Base-by-base conservation (phyloP, 345 rosid species). In the Lenwebbia sp. region DNA sequence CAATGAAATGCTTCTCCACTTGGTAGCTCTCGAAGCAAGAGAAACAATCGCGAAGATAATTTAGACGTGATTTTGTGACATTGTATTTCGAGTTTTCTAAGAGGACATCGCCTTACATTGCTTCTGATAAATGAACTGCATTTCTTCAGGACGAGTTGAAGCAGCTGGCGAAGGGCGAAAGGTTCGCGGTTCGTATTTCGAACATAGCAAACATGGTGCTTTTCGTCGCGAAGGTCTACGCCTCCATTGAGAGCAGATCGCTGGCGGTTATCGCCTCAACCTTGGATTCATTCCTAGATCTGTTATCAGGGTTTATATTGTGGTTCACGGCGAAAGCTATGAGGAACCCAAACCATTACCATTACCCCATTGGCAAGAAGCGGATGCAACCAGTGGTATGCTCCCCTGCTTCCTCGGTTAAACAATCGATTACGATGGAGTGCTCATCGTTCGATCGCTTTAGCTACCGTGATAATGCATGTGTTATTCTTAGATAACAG, bases 371-470 rank as follows among this genome's bases (percentile, higher is more conserved):
- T 75, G 98, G 98, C 30, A 96, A 95, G 90, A 92, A 90, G 65
- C 89, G 96, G 84, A 96, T 96, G 98, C 98, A 96, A 56, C 98
- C 98, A 11, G 98, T 96, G 90, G 98, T 96, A 90, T 84, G 91
- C 85, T 74, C 84, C 53, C 54, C 28, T 19, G 33, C 1, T 57
- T 57, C 30, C 28, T 12, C 23, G 22, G 54, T 7, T 17, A 70
- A 10, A 41, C 14, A 70, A 30, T 9, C 9, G 12, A 62, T 62
- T 60, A 30, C 3, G 4, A 62, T 62, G 75, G 75, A 62, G 75
- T 30, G 41, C 41, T 62, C 22, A 9, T 62, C 17, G 19, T 62
- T 62, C 41, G 40, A 30, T 62, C 17, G 41, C 75, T 62, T 62
- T 62, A 62, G 75, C 75, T 30, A 62, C 75, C 12, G 0, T 30